These are phyloP conservation scores for Meira miltonrushii DNA, from an alignment of 1,284 basidiomycete species.

Conservation along the genomic window DNA sequence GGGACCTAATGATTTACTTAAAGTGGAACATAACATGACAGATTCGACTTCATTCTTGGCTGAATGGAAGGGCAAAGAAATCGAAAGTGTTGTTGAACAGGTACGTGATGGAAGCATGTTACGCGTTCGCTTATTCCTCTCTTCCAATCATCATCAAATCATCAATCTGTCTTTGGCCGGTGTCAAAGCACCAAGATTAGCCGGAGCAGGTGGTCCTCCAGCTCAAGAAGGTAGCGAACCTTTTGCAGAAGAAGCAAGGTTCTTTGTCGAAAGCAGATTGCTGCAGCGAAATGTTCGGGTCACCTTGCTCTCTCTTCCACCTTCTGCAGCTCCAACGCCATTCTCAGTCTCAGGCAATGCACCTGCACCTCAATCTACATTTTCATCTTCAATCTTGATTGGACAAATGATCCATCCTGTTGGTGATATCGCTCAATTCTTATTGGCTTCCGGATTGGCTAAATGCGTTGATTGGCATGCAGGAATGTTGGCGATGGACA, in stretches of 20 bases:
- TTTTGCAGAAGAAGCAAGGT: constrained; percentile 67
- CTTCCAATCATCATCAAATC: constrained; percentile 80
- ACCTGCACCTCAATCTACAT: constrained; percentile 42
- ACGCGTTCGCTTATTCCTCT: constrained; percentile 78
- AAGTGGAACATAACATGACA: constrained; percentile 72
- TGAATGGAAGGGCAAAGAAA: constrained; percentile 80
- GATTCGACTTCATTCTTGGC: constrained; percentile 74
- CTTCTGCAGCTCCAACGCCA: constrained; percentile 65
- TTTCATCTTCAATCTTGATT: constrained; percentile 70
- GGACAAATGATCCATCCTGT: constrained; percentile 86
- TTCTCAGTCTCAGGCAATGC: constrained; percentile 58
- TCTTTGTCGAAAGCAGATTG: constrained; percentile 86
- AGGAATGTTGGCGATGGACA: constrained; percentile 67
- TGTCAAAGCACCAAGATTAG: constrained; percentile 39
- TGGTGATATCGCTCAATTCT: constrained; percentile 86
- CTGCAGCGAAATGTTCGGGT: constrained; percentile 84
- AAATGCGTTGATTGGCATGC: constrained; percentile 96
- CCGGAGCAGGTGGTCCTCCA: constrained; percentile 38
- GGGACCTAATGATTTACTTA: constrained; percentile 65
- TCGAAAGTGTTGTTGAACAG: constrained; percentile 87
- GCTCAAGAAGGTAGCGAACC: constrained; percentile 32
- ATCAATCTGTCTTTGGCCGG: constrained; percentile 59
- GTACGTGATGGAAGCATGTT: constrained; percentile 89
- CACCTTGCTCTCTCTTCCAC: constrained; percentile 76
- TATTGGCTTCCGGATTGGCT: constrained; percentile 78